Base-by-base conservation (phyloP, 2,329 filamentous ascomycete genomes). In the Kalmusia sp. region DNA sequence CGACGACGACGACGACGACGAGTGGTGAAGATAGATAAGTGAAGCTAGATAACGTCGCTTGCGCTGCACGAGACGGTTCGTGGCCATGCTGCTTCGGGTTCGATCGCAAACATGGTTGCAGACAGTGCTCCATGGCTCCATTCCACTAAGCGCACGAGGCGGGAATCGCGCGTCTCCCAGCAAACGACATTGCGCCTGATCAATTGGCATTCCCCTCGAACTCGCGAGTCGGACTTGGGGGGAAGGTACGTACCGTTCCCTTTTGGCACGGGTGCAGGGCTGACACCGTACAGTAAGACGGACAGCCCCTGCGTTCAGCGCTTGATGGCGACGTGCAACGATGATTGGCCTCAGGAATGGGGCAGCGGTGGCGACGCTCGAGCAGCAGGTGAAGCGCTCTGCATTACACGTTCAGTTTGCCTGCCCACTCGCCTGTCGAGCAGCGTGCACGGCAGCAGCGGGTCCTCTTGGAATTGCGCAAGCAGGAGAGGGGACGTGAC, bases 221-320 rank as follows among this genome's bases (percentile, higher is more conserved):
- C n/a, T n/a, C 33, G 19, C 22, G 50, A 7, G 40, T 21, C 39
- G 46, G 45, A 34, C 33, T 47, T 21, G 22, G n/a, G n/a, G n/a
- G n/a, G n/a, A n/a, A n/a, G n/a, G 40, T 25, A 56, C 35, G 34
- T 31, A 35, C 41, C 41, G 57, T 35, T 51, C 49, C 43, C 25
- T 31, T 56, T 57, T 57, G 52, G 57, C 47, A 46, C 57, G 57
- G 57, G 57, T 66, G 65, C 70, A 71, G 65, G 69, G 69, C 65
- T 66, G 62, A 68, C 56, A 64, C 57, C 51, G 41, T 34, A 24
- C 15, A 34, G 60, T 66, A 56, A 65, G 60, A 59, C 58, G 54
- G 55, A 57, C 38, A 30, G 53, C 48, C 61, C 67, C 59, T 67
- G 62, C 27, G 43, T 30, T 45, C 28, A 35, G 31, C 37, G 33